Evolutionary conservation across 1,284 basidiomycete species (phyloP).

Genomic region (Papiliotrema nemorosa): DNA sequence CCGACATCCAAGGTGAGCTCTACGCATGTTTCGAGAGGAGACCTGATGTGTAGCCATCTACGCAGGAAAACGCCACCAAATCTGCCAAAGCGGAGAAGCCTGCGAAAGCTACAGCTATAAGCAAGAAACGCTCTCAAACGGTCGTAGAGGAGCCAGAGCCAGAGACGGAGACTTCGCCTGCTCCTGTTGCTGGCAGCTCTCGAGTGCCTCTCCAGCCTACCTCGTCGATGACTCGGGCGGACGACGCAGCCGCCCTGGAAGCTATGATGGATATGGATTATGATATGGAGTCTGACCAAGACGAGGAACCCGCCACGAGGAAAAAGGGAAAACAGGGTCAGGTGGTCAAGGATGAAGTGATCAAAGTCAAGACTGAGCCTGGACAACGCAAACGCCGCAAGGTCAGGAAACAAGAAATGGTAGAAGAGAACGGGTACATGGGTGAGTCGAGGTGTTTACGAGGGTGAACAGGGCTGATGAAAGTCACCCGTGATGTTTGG

Average conservation of each 20-base stretch:
- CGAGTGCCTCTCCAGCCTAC: slow-evolving; percentile 24
- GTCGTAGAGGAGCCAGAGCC: not conserved
- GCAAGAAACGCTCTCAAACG: not conserved
- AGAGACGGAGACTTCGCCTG: not conserved
- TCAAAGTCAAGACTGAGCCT: slow-evolving; percentile 23
- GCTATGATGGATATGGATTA: slow-evolving; percentile 45
- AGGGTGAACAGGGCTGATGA: not conserved
- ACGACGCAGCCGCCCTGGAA: slow-evolving; percentile 43
- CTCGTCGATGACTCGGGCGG: slow-evolving; percentile 32
- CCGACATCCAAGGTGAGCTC: not conserved
- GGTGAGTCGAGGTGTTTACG: slow-evolving; percentile 15
- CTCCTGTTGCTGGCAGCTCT: not conserved
- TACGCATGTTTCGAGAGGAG: no score
- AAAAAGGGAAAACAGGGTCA: slow-evolving; percentile 5
- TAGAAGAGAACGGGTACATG: slow-evolving; percentile 43
- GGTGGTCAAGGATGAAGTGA: slow-evolving; percentile 7
- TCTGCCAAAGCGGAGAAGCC: not conserved
- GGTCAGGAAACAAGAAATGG: slow-evolving; percentile 37
- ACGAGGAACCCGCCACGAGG: slow-evolving; percentile 11
- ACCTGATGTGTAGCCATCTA: no score
- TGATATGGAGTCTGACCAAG: slow-evolving; percentile 19
- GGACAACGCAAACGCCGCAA: slow-evolving; percentile 29
- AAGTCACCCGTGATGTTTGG: slow-evolving; percentile 36
- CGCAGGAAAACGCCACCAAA: not conserved
- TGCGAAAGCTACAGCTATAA: not conserved